Evolutionary conservation across 495 filamentous ascomycete genomes (phyloP).

Genomic region (Letharia lupina): DNA sequence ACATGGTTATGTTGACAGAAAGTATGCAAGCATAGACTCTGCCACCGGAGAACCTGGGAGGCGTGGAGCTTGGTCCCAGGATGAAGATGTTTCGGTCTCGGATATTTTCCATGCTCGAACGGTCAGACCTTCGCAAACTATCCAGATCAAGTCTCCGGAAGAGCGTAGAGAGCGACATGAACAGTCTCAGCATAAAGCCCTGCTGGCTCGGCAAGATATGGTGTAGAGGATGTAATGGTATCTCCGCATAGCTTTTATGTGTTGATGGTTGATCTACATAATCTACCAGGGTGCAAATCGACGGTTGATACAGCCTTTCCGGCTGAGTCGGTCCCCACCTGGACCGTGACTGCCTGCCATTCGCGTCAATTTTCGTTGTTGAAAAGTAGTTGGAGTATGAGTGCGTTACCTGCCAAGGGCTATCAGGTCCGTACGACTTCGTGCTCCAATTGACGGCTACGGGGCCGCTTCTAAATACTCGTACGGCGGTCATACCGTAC

Average conservation of each 20-base stretch:
- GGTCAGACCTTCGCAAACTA: too few species aligned
- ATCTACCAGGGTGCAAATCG: conserved; percentile 12
- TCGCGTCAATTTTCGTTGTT: background rate
- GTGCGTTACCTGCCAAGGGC: conserved; percentile 15
- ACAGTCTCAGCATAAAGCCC: conserved; percentile 6
- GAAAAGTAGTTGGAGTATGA: background rate
- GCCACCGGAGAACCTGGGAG: too few species aligned
- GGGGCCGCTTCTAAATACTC: background rate
- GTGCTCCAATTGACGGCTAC: conserved; percentile 12
- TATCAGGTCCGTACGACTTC: conserved; percentile 18
- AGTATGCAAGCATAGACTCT: too few species aligned
- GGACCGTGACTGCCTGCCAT: conserved; percentile 8
- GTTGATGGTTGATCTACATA: conserved; percentile 7
- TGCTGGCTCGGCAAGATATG: conserved; percentile 9
- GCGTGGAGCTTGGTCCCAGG: too few species aligned
- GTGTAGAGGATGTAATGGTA: background rate
- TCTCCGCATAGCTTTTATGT: background rate
- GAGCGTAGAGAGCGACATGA: too few species aligned
- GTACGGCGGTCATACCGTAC: background rate
- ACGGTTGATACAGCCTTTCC: conserved; percentile 10
- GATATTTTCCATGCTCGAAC: too few species aligned
- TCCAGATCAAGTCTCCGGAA: too few species aligned
- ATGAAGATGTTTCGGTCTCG: too few species aligned
- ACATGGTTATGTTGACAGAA: too few species aligned
- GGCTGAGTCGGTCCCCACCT: conserved; percentile 6